These are phyloP conservation scores for Microthlaspi erraticum DNA, from an alignment of 345 rosid species.

Conservation along the genomic window DNA sequence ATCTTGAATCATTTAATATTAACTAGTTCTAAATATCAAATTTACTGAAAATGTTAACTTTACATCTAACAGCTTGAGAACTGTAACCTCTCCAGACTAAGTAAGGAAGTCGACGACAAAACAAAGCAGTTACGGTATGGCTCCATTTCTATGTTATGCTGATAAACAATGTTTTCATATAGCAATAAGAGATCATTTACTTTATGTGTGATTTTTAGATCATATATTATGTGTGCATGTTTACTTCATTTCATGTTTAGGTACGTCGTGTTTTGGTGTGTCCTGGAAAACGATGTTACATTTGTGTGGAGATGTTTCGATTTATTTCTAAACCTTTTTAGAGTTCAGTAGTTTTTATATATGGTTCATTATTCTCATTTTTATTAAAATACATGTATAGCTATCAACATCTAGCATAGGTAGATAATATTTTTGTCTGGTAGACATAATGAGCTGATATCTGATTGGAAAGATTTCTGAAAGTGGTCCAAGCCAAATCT, in stretches of 20 bases:
- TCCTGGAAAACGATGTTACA: neutral
- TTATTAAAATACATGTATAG: neutral
- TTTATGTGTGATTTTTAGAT: slow-evolving; percentile 3
- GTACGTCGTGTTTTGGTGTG: too few species aligned
- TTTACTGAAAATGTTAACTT: slow-evolving; percentile 20
- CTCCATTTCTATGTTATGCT: slow-evolving; percentile 16
- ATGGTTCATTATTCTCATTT: neutral
- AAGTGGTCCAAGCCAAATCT: neutral
- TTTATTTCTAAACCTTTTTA: neutral
- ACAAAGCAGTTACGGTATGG: slow-evolving; percentile 57
- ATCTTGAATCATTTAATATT: slow-evolving; percentile 8
- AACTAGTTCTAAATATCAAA: slow-evolving; percentile 25
- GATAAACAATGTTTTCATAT: neutral
- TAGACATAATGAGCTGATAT: neutral
- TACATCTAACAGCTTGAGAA: slow-evolving; percentile 59
- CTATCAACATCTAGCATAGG: neutral
- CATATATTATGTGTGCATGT: neutral
- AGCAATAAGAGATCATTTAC: neutral
- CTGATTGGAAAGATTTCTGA: neutral
- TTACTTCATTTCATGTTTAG: neutral
- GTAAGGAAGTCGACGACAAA: slow-evolving; percentile 73
- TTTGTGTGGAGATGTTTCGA: neutral
- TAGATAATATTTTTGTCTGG: neutral
- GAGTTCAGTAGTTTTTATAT: neutral
- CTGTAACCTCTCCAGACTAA: slow-evolving; percentile 56